Conservation (phyloP, 192 early-diverging fungal species). For the Backusella morwellensis region DNA sequence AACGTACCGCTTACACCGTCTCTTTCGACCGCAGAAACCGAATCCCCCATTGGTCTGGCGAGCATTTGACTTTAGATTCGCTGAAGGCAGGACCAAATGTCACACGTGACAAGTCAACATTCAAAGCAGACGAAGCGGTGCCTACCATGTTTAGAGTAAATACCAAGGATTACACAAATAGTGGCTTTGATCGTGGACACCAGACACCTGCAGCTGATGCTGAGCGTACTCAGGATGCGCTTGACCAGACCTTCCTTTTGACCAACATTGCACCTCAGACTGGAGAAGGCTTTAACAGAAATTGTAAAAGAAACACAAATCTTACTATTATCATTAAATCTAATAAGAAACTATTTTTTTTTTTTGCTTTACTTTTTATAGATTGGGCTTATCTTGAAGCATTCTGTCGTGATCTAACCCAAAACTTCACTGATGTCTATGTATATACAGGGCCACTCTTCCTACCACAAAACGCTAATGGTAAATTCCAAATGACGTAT, state of each 20-base stretch:
- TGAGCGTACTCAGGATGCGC: constrained; percentile 41
- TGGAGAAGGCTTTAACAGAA: constrained; percentile 52
- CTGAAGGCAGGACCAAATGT: constrained; percentile 16
- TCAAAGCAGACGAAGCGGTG: constrained; percentile 46
- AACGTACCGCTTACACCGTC: constrained; percentile 61
- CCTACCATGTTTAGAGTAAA: constrained; percentile 42
- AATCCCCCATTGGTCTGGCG: constrained; percentile 29
- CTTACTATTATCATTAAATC: background rate
- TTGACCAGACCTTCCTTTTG: constrained; percentile 52
- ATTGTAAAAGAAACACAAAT: constrained; percentile 23
- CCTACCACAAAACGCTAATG: constrained; percentile 36
- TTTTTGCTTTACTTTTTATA: background rate
- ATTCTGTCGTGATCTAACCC: constrained; percentile 42
- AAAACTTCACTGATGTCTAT: constrained; percentile 49
- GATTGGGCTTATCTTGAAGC: constrained; percentile 58
- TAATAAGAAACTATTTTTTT: background rate
- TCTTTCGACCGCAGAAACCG: constrained; percentile 63
- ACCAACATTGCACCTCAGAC: constrained; percentile 34
- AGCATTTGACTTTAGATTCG: constrained; percentile 13
- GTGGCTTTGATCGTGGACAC: constrained; percentile 60
- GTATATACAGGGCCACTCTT: constrained; percentile 56
- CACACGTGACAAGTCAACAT: constrained; percentile 40
- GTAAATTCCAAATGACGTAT: constrained; percentile 8
- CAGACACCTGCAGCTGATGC: constrained; percentile 58
- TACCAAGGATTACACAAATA: constrained; percentile 44